These are phyloP conservation scores for Bruguiera gymnorhiza DNA, from an alignment of 345 rosid species.

Conservation along the genomic window DNA sequence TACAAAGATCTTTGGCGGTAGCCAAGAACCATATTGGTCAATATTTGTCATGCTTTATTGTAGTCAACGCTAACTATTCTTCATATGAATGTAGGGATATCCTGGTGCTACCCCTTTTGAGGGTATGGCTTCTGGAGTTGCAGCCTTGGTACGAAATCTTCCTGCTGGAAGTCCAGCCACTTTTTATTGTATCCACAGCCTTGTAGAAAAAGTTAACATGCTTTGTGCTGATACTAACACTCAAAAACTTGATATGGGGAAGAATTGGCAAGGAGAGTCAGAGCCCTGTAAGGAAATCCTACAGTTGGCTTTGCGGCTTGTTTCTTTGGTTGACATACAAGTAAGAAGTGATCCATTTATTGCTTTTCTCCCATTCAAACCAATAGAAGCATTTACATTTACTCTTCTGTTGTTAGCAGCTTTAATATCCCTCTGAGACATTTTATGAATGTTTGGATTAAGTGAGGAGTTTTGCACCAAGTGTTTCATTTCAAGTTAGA, in stretches of 20 bases:
- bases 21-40: conserved; percentile 2
- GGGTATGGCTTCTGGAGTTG: conserved; percentile 94
- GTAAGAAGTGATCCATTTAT: conserved; percentile 32
- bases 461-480: too few relatives aligned
- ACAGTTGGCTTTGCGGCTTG: conserved; percentile 72
- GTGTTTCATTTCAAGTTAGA: too few relatives aligned
- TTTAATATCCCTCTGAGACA: too few relatives aligned
- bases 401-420: conserved; percentile 1
- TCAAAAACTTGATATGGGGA: conserved; percentile 42
- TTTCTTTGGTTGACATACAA: conserved; percentile 83
- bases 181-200: conserved; percentile 68
- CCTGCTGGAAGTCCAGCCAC: conserved; percentile 92
- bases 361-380: neutral
- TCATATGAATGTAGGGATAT: conserved; percentile 51
- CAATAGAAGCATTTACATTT: neutral
- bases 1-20: conserved; percentile 80
- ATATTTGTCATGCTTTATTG: conserved; percentile 4
- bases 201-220: conserved; percentile 59
- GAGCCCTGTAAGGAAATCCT: conserved; percentile 59
- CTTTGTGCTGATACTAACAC: conserved; percentile 34
- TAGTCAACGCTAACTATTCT: conserved; percentile 13
- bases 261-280: conserved; percentile 55
- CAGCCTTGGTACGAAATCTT: conserved; percentile 73
- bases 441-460: too few relatives aligned
- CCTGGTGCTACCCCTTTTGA: conserved; percentile 86